A percentile compares a stretch with the other conserved stretches of the same genome.
Evolutionary conservation across 2,329 filamentous ascomycete genomes (phyloP).

Genomic region (Neonectria neomacrospora): DNA sequence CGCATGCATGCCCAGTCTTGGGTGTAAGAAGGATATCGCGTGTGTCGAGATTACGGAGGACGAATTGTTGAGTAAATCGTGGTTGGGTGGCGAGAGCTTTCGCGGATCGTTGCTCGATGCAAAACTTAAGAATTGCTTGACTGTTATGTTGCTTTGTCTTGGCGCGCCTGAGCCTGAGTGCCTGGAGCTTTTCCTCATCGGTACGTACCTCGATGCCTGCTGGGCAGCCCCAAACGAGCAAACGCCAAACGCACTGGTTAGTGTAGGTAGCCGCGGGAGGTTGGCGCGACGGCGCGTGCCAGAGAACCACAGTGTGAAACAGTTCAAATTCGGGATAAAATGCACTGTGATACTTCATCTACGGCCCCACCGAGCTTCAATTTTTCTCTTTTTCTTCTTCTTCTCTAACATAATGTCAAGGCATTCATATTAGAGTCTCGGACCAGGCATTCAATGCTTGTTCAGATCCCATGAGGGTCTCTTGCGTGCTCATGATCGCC

Average conservation of each 20-base stretch:
- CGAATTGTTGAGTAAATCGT: constrained; percentile 18
- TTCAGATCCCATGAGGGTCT: constrained; percentile 86
- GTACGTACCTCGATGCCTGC: constrained; percentile 36
- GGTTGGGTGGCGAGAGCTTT: constrained; percentile 26
- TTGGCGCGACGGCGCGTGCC: constrained; percentile 32
- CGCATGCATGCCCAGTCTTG: constrained; percentile 38
- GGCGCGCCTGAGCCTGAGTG: constrained; percentile 31
- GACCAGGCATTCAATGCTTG: constrained; percentile 91
- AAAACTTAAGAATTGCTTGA: constrained; percentile 39
- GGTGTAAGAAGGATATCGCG: constrained; percentile 24
- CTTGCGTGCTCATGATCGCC: constrained; percentile 98
- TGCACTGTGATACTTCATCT: constrained; percentile 41
- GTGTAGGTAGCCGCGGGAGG: constrained; percentile 8
- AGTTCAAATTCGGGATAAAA: not conserved
- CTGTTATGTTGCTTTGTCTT: constrained; percentile 36
- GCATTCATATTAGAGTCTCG: constrained; percentile 99
- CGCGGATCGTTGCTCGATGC: constrained; percentile 33
- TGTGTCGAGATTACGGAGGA: constrained; percentile 11
- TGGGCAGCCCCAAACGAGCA: constrained; percentile 1
- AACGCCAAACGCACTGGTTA: not conserved
- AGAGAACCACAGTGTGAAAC: constrained; percentile 24
- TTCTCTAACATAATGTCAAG: constrained; percentile 76
- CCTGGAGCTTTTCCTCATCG: constrained; percentile 26
- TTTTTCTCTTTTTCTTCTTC: constrained; percentile 48
- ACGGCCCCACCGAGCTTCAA: constrained; percentile 40